Evolutionary conservation across 1,139 yeast genomes (phyloP), one percentile per base, ranked within the genome.

Genomic region (Torulaspora pretoriensis): DNA sequence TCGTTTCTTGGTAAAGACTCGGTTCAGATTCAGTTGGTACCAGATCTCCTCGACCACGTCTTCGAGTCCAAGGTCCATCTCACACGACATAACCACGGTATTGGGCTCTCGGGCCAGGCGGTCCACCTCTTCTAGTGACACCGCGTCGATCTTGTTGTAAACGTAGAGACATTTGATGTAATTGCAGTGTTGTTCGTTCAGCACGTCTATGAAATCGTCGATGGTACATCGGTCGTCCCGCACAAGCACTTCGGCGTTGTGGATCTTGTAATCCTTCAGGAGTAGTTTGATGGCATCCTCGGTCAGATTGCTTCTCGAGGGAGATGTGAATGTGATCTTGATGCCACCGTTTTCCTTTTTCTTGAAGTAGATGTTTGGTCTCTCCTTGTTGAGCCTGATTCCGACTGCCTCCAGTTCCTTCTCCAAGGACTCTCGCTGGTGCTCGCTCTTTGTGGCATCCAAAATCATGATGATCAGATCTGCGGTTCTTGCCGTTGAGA

Each of bases 91-190:
- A 35, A 90, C 97, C 46, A 83, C 89, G 0, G 97, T 88, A 63
- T 90, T 81, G 32, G 96, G 96, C 59, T 82, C 86, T 55, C 96
- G 76, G 1, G 97, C 97, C 48, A 92, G 73, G 43, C 96, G 72
- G 65, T 92, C 97, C 45, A 88, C 87, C 62, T 92, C 98, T 64
- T 92, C 98, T 46, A 92, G 71, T 1, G 97, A 87, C 6, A 92
- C 97, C 0, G 97, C 89, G 66, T 92, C 98, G 42, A 90, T 79
- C 74, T 92, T 92, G 72, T 92, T 92, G 73, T 89, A 92, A 22
- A 87, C 96, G 61, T 92, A 92, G 29, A 92, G 74, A 66, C 97
- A 92, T 55, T 87, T 89, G 66, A 89, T 83, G 64, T 92, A 92
- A 12, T 87, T 82, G 48, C 95, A 80, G 64, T 87, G 95, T 47